Base-by-base conservation (phyloP, 768 basidiomycete species). In the Amanita pseudoporphyria region DNA sequence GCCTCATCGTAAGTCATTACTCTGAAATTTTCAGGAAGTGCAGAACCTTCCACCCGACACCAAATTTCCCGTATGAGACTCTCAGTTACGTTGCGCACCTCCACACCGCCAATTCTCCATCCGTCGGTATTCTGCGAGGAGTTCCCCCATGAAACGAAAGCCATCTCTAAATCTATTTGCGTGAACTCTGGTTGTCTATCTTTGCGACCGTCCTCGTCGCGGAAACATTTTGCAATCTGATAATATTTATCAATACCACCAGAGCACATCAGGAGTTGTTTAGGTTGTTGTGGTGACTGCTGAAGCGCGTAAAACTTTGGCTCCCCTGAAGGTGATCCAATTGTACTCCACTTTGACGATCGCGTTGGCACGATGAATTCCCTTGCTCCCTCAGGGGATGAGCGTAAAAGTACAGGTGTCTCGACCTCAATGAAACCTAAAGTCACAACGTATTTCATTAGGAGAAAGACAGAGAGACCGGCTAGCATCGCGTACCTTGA, bases 141-240 rank as follows among this genome's bases (percentile, higher is more conserved):
- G 45, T 63, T 57, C 26, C 84, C 84, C 82, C 94, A 96, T 6
- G 85, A 84, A 14, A 94, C 83, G 66, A 87, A 97, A 2, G 87
- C 91, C 87, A 96, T 94, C 68, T 97, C 94, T 54, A 97, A 66
- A 79, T 97, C 94, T 53, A 97, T 73, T 68, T 97, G 94, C 18
- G 94, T 97, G 66, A 97, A 97, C 64, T 97, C 94, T 0, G 94
- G 93, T 61, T 97, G 94, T 38, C 94, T 77, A 63, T 97, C 94
- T 65, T 87, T 93, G 50, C 94, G 77, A 3, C 93, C 92, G 60
- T 90, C 91, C 65, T 97, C 94, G 64, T 97, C 94, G 39, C 94
- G 79, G 73, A 97, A 97, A 67, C 94, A 97, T 56, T 81, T 81
- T 12, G 94, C 94, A 47, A 97, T 73, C 64, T 97, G 94, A 67